A percentile compares a stretch with the other conserved stretches of the same genome.
phyloP scores from a whole-genome alignment of 306 rosid species.

The Rubus idaeus region DNA sequence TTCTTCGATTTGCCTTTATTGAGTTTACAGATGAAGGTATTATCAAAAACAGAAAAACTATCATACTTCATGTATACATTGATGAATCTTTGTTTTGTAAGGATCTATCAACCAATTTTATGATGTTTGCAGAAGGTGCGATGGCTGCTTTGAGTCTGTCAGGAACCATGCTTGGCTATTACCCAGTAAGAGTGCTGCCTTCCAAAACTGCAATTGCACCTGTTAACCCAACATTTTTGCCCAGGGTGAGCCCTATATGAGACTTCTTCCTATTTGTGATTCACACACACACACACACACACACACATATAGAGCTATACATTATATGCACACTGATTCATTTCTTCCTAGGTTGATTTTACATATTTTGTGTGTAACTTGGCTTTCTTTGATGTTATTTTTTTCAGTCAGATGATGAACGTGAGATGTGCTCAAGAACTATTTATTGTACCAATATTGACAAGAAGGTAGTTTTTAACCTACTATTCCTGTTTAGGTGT shows the following conservation, averaged over 20 bases:
- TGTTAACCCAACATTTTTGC: slow-evolving; percentile 89
- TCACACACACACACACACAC: not conserved
- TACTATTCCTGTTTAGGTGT: slow-evolving; percentile 20
- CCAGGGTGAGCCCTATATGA: slow-evolving; percentile 62
- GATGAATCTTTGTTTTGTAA: slow-evolving; percentile 11
- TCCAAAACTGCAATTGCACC: slow-evolving; percentile 99
- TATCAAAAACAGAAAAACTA: not conserved
- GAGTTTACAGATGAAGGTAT: slow-evolving; percentile 98
- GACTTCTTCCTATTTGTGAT: not conserved
- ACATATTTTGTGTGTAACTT: slow-evolving; percentile 15
- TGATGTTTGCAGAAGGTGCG: slow-evolving; percentile 75
- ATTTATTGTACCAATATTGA: slow-evolving; percentile 96
- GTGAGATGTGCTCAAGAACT: slow-evolving; percentile 99
- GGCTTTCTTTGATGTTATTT: slow-evolving; percentile 24
- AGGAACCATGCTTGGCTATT: slow-evolving; percentile 94
- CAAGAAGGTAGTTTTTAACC: slow-evolving; percentile 72
- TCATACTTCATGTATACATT: not conserved
- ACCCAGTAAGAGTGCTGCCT: slow-evolving; percentile 92
- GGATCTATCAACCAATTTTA: slow-evolving; percentile 21
- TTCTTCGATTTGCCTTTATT: slow-evolving; percentile 91
- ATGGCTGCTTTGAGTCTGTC: slow-evolving; percentile 87
- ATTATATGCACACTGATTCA: slow-evolving; percentile 11
- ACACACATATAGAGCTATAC: not conserved
- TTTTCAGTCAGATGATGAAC: slow-evolving; percentile 84
- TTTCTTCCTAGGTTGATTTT: slow-evolving; percentile 5